Evolutionary conservation across 495 filamentous ascomycete genomes (phyloP).

Genomic region (Diplogelasinospora grovesii): DNA sequence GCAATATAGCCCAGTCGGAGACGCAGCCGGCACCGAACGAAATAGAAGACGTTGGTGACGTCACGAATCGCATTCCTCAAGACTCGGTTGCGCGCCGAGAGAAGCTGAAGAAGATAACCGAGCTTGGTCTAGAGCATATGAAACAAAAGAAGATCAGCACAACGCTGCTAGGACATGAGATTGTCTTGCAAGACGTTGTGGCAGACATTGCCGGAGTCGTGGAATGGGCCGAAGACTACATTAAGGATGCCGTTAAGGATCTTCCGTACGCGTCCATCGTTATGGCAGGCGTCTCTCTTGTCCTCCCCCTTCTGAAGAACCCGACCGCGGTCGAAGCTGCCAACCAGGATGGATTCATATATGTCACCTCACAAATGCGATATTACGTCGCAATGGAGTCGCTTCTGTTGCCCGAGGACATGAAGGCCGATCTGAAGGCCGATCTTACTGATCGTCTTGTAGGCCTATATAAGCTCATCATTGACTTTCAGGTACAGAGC

Average conservation of each 20-base stretch:
- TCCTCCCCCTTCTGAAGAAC: slow-evolving; percentile 20
- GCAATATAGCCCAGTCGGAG: no score
- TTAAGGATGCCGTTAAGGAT: slow-evolving; percentile 15
- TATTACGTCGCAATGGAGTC: slow-evolving; percentile 21
- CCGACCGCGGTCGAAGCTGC: slow-evolving; percentile 11
- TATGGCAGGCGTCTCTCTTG: slow-evolving; percentile 17
- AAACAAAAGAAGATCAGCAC: background rate
- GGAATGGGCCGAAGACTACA: slow-evolving; percentile 13
- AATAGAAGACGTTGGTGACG: no score
- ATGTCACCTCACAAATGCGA: slow-evolving; percentile 17
- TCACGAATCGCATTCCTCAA: no score
- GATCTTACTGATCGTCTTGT: slow-evolving; percentile 14
- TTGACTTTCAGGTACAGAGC: slow-evolving; percentile 18
- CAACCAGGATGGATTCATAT: slow-evolving; percentile 18
- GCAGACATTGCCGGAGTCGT: slow-evolving; percentile 8
- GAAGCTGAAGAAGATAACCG: slow-evolving; percentile 1
- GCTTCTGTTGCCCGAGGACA: slow-evolving; percentile 6
- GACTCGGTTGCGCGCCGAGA: slow-evolving; percentile 3
- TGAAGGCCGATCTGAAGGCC: slow-evolving; percentile 6
- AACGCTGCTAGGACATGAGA: slow-evolving; percentile 1
- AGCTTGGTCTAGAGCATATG: slow-evolving; percentile 1
- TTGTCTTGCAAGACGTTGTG: slow-evolving; percentile 1
- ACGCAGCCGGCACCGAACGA: no score
- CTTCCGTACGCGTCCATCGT: slow-evolving; percentile 19
- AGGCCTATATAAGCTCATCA: slow-evolving; percentile 17